A percentile compares a stretch with the other conserved stretches of the same genome.
Evolutionary conservation across 257 asterid genomes (phyloP).

Genomic region (Fraxinus quadrangulata): DNA sequence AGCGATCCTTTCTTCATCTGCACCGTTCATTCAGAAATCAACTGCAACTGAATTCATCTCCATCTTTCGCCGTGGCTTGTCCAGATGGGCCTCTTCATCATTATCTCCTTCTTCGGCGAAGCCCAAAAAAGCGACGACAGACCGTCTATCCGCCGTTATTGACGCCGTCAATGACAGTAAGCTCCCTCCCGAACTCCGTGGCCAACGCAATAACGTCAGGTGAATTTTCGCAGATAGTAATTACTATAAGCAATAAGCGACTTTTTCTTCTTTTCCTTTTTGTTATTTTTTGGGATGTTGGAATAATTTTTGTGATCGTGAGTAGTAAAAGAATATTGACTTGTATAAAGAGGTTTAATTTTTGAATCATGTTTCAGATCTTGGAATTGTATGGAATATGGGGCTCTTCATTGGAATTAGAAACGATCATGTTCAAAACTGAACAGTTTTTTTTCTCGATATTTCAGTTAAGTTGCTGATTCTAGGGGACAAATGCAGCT

Average conservation of each 20-base stretch:
- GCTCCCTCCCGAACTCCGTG: conserved; percentile 92
- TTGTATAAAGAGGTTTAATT: not conserved
- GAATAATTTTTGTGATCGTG: not conserved
- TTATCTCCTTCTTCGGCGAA: conserved; percentile 31
- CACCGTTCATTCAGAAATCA: conserved; percentile 32
- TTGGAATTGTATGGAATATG: not conserved
- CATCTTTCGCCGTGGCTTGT: conserved; percentile 20
- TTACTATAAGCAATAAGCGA: not conserved
- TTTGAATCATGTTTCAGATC: not conserved
- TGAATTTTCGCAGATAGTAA: conserved; percentile 1
- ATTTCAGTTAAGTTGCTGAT: not conserved
- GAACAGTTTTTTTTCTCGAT: not conserved
- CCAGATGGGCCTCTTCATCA: conserved; percentile 38
- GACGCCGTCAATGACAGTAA: conserved; percentile 82
- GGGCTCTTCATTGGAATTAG: not conserved
- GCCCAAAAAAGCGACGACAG: conserved; percentile 35
- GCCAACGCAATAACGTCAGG: conserved; percentile 80
- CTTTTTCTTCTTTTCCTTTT: not conserved
- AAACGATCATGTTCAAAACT: not conserved
- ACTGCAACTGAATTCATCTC: conserved; percentile 19
- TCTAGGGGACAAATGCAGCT: not conserved
- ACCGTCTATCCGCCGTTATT: conserved; percentile 76
- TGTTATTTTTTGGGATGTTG: not conserved
- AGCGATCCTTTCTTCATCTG: conserved; percentile 27
- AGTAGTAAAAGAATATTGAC: not conserved